phyloP scores from a whole-genome alignment of 2,329 filamentous ascomycete species.

The Phialocephala sp. region DNA sequence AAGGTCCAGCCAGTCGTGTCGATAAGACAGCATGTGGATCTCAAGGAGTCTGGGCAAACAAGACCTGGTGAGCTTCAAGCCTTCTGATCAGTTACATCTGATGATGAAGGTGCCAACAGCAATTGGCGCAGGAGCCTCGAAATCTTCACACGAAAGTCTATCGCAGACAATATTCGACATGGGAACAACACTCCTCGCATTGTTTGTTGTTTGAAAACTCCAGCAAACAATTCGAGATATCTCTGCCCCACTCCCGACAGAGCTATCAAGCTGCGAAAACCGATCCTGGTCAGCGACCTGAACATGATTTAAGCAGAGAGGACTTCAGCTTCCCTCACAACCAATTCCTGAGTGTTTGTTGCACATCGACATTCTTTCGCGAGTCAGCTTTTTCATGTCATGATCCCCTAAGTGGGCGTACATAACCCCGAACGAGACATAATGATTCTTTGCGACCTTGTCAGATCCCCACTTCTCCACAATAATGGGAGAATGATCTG shows the following conservation, averaged over 20 bases:
- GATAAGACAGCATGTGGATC: background rate
- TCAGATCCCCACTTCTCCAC: background rate
- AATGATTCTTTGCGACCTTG: background rate
- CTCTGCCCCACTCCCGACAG: no score
- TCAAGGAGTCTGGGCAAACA: no score
- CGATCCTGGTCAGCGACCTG: background rate
- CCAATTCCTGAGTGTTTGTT: background rate
- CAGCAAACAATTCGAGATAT: no score
- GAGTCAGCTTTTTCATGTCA: background rate
- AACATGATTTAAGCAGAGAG: background rate
- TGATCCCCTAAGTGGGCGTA: background rate
- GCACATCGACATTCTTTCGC: background rate
- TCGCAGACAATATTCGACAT: no score
- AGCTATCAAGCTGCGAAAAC: no score
- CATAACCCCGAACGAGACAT: background rate
- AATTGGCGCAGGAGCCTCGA: no score
- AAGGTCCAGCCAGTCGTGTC: background rate
- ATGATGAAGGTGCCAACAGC: no score
- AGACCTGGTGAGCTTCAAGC: no score
- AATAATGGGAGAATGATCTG: background rate
- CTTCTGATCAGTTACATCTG: no score
- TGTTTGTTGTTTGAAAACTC: no score
- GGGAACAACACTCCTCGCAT: no score
- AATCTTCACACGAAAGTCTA: no score
- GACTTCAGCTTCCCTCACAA: background rate